Percentiles rank a stretch among this genome's conserved stretches.
These are phyloP conservation scores for Geosmithia morbida DNA, from an alignment of 2,329 filamentous ascomycete species.

Conservation along the genomic window DNA sequence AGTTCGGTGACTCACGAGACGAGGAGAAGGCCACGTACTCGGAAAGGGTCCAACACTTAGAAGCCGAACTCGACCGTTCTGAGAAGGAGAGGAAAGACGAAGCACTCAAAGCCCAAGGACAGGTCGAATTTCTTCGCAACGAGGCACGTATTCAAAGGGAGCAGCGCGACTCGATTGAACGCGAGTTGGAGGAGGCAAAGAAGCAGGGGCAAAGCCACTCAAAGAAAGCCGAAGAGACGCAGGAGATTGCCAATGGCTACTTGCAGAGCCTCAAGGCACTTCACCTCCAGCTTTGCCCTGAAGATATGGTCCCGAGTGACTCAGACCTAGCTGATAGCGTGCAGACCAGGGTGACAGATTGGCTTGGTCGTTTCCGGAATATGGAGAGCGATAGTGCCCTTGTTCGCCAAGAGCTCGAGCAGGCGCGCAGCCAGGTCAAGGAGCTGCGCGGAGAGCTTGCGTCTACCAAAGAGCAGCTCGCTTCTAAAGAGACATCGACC, in stretches of 20 bases:
- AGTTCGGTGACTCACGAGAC: conserved; percentile 68
- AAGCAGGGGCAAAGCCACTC: conserved; percentile 37
- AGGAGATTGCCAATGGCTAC: conserved; percentile 37
- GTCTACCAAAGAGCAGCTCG: conserved; percentile 34
- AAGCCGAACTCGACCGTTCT: conserved; percentile 55
- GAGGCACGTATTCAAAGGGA: conserved; percentile 46
- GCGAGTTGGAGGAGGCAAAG: conserved; percentile 37
- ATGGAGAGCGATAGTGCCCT: conserved; percentile 44
- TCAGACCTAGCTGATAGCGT: conserved; percentile 45
- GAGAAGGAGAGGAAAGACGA: conserved; percentile 43
- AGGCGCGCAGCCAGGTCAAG: conserved; percentile 36
- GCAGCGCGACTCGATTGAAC: conserved; percentile 42
- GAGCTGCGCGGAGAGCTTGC: conserved; percentile 45
- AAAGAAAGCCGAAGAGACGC: conserved; percentile 32
- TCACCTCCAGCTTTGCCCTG: conserved; percentile 41
- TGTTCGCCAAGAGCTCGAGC: conserved; percentile 48
- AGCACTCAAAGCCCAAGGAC: conserved; percentile 41
- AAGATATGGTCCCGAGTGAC: conserved; percentile 38
- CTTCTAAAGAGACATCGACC: conserved; percentile 33
- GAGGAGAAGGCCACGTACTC: conserved; percentile 63
- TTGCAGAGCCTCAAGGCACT: conserved; percentile 41
- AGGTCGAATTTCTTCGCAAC: conserved; percentile 47
- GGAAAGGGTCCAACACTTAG: conserved; percentile 51
- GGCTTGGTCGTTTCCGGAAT: conserved; percentile 44
- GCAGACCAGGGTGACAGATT: conserved; percentile 38